Conservation (phyloP, 139 green algal species). For the Ettlia oleoabundans region DNA sequence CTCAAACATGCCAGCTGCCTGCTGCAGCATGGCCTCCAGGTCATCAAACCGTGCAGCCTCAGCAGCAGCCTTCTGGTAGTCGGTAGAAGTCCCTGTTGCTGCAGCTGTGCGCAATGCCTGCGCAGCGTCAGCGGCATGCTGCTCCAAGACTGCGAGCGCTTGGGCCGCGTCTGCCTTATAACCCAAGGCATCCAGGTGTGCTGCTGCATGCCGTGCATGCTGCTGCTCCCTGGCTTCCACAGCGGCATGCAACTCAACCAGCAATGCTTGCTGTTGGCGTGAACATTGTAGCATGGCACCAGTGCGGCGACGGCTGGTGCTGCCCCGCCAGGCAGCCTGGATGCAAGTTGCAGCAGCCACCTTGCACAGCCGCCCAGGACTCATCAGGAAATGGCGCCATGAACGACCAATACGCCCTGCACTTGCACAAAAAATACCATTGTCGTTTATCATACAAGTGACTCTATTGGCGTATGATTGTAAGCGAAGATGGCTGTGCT, state of each 20-base stretch:
- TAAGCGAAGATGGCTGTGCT: no score
- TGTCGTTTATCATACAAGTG: no score
- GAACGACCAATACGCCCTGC: conserved; percentile 16
- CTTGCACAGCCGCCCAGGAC: not conserved
- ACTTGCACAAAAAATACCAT: no score
- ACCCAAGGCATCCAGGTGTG: not conserved
- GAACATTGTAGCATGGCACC: not conserved
- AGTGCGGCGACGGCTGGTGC: not conserved
- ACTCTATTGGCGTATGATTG: no score
- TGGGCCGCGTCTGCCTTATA: not conserved
- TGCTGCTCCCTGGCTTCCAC: not conserved
- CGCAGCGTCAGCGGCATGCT: not conserved
- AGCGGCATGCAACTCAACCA: not conserved
- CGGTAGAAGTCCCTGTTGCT: not conserved
- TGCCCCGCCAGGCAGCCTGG: conserved; percentile 19
- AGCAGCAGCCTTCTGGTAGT: not conserved
- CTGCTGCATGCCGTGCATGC: not conserved
- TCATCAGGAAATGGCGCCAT: conserved; percentile 6
- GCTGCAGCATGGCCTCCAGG: not conserved
- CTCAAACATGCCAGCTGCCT: not conserved
- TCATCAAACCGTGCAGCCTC: not conserved
- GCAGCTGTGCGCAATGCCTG: not conserved
- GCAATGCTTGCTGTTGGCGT: not conserved
- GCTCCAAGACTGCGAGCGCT: conserved; percentile 8
- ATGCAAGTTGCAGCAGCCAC: not conserved